Percentiles rank a stretch among this genome's conserved stretches.
Evolutionary conservation across 768 basidiomycete species (phyloP).

Genomic region (Coprinopsis cinerea): DNA sequence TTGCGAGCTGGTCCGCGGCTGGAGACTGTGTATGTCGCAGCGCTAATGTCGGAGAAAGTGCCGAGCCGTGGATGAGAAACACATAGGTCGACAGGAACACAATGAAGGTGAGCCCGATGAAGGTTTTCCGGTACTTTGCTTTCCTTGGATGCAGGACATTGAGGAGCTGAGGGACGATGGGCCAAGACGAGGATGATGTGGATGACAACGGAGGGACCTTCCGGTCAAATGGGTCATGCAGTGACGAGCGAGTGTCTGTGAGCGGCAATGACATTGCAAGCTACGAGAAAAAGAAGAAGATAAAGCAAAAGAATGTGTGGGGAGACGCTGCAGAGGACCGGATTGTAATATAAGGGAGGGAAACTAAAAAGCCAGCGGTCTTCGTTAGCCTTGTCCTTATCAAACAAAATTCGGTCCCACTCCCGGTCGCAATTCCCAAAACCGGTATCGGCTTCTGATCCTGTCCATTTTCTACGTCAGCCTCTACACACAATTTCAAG

Average conservation of each 20-base stretch:
- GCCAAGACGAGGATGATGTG: slow-evolving; percentile 11
- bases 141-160: slow-evolving; percentile 37
- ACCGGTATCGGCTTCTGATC: background rate
- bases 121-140: slow-evolving; percentile 45
- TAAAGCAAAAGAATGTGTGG: background rate
- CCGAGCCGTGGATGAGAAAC: slow-evolving; percentile 42
- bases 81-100: slow-evolving; percentile 49
- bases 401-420: slow-evolving; percentile 8
- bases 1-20: slow-evolving; percentile 28
- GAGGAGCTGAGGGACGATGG: slow-evolving; percentile 18
- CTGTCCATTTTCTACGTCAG: background rate
- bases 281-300: background rate
- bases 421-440: slow-evolving; percentile 4
- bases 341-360: background rate
- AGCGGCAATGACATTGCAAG: slow-evolving; percentile 22
- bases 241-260: slow-evolving; percentile 28
- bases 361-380: background rate
- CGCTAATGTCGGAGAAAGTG: slow-evolving; percentile 32
- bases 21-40: slow-evolving; percentile 25
- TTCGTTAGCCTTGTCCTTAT: slow-evolving; percentile 9
- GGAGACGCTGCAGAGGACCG: background rate
- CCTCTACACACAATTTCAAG: no score
- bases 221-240: slow-evolving; percentile 20
- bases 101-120: slow-evolving; percentile 50
- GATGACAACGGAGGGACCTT: no score